Conservation (phyloP, 2,329 filamentous ascomycete species). For the Macrophomina tecta region DNA sequence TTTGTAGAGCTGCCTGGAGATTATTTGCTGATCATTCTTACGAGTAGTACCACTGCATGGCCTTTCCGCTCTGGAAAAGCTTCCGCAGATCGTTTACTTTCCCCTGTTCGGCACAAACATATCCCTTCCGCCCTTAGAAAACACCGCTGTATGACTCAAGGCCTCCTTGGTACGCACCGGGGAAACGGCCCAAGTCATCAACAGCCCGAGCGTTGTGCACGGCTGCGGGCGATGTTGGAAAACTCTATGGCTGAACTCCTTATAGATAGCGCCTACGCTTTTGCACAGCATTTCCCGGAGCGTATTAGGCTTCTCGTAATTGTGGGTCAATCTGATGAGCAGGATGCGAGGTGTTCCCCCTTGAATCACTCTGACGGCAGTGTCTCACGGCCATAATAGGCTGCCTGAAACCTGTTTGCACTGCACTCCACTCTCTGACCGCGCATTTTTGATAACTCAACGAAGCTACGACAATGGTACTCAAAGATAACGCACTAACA, state of each 20-base stretch:
- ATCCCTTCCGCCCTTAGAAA: no score
- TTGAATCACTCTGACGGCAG: neutral
- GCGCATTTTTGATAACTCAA: neutral
- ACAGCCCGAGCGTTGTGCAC: no score
- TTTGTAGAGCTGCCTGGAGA: no score
- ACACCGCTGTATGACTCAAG: no score
- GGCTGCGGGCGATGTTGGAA: no score
- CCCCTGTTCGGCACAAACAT: no score
- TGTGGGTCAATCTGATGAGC: neutral
- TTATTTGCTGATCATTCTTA: no score
- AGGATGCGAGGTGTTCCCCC: neutral
- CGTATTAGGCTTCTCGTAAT: neutral
- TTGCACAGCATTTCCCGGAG: neutral
- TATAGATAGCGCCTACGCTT: neutral
- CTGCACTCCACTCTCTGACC: neutral
- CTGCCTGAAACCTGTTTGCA: neutral
- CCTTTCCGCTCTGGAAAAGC: no score
- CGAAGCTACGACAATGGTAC: neutral
- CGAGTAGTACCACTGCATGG: no score
- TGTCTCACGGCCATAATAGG: neutral
- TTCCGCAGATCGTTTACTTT: no score
- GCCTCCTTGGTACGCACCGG: no score
- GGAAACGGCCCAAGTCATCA: no score
- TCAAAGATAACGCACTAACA: conserved; percentile 18
- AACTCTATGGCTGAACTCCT: neutral